Base-by-base conservation (phyloP, 2,329 filamentous ascomycete genomes). In the Claviceps monticola region DNA sequence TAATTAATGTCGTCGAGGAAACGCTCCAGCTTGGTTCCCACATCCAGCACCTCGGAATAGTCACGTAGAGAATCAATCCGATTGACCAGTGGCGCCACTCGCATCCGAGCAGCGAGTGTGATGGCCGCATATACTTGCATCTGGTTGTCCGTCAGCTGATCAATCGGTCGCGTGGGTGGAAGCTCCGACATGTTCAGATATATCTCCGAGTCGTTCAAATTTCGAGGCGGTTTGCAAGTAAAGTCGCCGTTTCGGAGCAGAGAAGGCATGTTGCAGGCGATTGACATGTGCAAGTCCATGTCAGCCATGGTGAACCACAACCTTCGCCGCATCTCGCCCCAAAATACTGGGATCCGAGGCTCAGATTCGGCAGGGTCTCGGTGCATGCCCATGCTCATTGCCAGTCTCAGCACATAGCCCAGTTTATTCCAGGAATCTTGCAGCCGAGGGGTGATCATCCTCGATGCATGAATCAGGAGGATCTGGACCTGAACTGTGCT, bases 341-440 rank as follows among this genome's bases (percentile, higher is more conserved):
- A 67, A 57, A 77, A 79, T 0, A 74, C 66, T 5, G 68, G 66
- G 49, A 79, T 71, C 34, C 71, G 69, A 3, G 68, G 65, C 26
- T 70, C 67, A 51, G 74, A 78, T 56, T 80, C 76, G 14, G 72
- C 72, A 2, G 76, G 75, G 50, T 80, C 76, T 4, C 76, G 70
- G 56, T 80, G 76, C 46, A 80, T 64, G 3, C 76, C 76, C 75
- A 80, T 79, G 2, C 72, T 74, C 75, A 79, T 79, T 34, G 75
- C 76, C 66, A 76, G 74, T 16, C 76, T 72, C 5, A 78, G 70
- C 43, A 79, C 71, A 50, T 71, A 70, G 5, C 76, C 76, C n/a
- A 79, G 63, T 51, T 77, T 73, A 14, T 71, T 70, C 76, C 76
- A 80, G 0, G 72, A 67, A 49, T 76, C 72, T 50, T 78, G 72